Percentiles rank a stretch among this genome's conserved stretches.
These are phyloP conservation scores for Suhomyces sp. DNA, from an alignment of 805 yeast genomes.

Conservation along the genomic window DNA sequence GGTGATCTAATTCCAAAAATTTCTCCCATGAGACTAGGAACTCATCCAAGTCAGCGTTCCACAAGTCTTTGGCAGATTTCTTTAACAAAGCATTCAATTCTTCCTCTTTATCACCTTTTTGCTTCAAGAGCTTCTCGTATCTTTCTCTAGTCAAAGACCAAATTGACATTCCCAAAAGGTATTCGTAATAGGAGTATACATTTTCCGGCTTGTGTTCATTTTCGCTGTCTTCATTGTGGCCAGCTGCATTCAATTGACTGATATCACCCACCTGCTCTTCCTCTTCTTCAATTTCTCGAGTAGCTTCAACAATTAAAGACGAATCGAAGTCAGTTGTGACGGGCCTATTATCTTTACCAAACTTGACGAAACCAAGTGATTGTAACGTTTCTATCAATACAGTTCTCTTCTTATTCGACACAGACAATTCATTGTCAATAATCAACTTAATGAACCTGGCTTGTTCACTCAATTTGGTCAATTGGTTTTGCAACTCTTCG, in stretches of 20 bases:
- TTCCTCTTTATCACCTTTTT: constrained; percentile 67
- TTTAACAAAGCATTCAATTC: constrained; percentile 67
- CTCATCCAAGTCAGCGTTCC: constrained; percentile 80
- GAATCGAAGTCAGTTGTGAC: constrained; percentile 42
- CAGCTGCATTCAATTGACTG: constrained; percentile 22
- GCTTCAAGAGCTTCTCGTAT: constrained; percentile 74
- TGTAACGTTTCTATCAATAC: constrained; percentile 63
- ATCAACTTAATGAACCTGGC: constrained; percentile 91
- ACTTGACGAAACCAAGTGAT: constrained; percentile 68
- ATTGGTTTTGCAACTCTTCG: constrained; percentile 65
- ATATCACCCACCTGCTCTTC: constrained; percentile 41
- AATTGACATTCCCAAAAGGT: constrained; percentile 85
- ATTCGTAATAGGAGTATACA: constrained; percentile 70
- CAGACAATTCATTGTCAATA: constrained; percentile 66
- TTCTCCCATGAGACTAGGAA: constrained; percentile 66
- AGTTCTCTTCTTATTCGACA: constrained; percentile 73
- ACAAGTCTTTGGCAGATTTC: constrained; percentile 79
- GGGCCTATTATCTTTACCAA: constrained; percentile 68
- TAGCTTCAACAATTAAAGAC: constrained; percentile 24
- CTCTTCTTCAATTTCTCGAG: constrained; percentile 37
- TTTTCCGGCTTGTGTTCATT: constrained; percentile 51
- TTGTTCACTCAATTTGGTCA: constrained; percentile 74
- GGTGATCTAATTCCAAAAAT: constrained; percentile 65
- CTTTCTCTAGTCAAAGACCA: constrained; percentile 92
- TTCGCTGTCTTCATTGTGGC: constrained; percentile 21